Base-by-base conservation (phyloP, 352 stramenopile genomes). In the Phytophthora nicotianae region DNA sequence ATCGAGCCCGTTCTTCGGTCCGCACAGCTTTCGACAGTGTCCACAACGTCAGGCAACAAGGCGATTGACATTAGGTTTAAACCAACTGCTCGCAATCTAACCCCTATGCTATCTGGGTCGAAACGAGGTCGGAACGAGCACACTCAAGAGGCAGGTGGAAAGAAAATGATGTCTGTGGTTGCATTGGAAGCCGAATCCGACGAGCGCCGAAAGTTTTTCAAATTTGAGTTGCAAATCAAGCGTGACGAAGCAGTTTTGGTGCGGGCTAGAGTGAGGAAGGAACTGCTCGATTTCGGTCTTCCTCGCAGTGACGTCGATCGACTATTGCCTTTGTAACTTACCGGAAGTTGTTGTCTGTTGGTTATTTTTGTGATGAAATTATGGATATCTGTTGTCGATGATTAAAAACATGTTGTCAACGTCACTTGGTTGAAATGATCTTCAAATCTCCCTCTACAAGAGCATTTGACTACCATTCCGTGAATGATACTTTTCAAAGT, bases 221-320 rank as follows among this genome's bases (percentile, higher is more conserved):
- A 72, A 42, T 62, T 81, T 37, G 74, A 83, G 33, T 43, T 81
- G 8, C 68, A 83, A 51, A 50, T 70, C 17, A 77, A 68, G 42
- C 71, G 77, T 11, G 58, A 79, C 23, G 33, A 81, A 50, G 65
- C 75, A 4, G 61, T 78, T 50, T 76, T 57, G 20, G 60, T 75
- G 55, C 68, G 67, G 19, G 58, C 74, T 20, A 75, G 69, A 38
- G 65, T 62, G 33, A 67, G 72, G 11, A 81, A 79, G 59, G 67
- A 70, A 41, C 35, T 84, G 52, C 42, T 81, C 43, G 66, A 78
- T 23, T 69, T 76, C 5, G 75, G 72, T 7, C 54, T 83, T 24
- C 41, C 66, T 13, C 27, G 21, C 20, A 38, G 33, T 5, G 62
- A 83, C 21, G 62, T 83, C 8, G 50, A 81, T 54, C 70, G 74